Base-by-base conservation (phyloP, 345 rosid species). In the Psidium guajava region DNA sequence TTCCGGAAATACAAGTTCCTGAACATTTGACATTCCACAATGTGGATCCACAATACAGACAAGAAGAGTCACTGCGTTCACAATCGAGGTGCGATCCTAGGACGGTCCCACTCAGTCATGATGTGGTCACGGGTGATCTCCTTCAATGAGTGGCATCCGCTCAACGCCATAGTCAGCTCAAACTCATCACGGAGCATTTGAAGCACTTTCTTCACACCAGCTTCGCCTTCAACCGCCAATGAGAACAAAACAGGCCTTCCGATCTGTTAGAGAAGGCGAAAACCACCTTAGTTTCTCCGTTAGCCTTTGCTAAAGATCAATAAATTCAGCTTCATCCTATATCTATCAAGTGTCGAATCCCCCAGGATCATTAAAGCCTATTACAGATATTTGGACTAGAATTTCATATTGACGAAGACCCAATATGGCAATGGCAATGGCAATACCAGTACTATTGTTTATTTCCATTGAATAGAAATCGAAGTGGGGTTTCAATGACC, bases 171-270 rank as follows among this genome's bases (percentile, higher is more conserved):
- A 27, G 99, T 96, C 22, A 96, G 90, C 91, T 96, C 98, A 22
- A 96, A 92, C 87, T 96, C 99, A 36, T 96, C 94, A 6, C 89
- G 92, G 7, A 96, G 93, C 98, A 96, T 95, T 86, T 92, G 89
- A 13, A 96, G 91, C 81, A n/a, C n/a, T n/a, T n/a, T n/a, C n/a
- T n/a, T n/a, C n/a, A n/a, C n/a, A n/a, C n/a, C n/a, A n/a, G n/a
- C 93, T 61, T 95, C 96, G 11, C 98, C 99, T 2, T 93, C 93
- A 11, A 94, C 98, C 5, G 98, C 98, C 88, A 96, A 91, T 40
- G 98, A 91, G 93, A 90, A 96, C 75, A 95, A 86, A 16, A 90
- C 95, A 6, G 99, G 98, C 92, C 98, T 95, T 87, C 98, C 99
- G 54, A 97, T 93, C 98, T 96, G 88, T 84, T 13, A 83, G 12